These are phyloP conservation scores for Ogataea trehalophila DNA, from an alignment of 805 yeast genomes.

Conservation along the genomic window DNA sequence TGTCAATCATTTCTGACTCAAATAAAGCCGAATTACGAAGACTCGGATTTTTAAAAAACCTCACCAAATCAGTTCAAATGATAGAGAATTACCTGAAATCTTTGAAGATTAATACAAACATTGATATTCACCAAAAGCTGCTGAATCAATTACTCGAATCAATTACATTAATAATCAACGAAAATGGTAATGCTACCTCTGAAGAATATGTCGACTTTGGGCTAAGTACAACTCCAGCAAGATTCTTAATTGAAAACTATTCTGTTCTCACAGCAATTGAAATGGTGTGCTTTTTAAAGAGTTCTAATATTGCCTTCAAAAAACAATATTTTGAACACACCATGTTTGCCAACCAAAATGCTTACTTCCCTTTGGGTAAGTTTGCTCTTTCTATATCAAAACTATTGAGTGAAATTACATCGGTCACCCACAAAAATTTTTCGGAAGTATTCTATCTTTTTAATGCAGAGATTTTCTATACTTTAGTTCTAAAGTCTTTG, in stretches of 20 bases:
- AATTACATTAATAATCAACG: slow-evolving; percentile 34
- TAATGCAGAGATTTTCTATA: slow-evolving; percentile 47
- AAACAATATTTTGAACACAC: slow-evolving; percentile 61
- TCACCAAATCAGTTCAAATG: slow-evolving; percentile 27
- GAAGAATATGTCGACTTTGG: slow-evolving; percentile 45
- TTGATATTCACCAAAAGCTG: slow-evolving; percentile 37
- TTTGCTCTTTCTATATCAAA: slow-evolving; percentile 32
- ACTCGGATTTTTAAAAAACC: slow-evolving; percentile 9
- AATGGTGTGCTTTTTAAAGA: slow-evolving; percentile 48
- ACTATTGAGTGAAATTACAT: slow-evolving; percentile 15
- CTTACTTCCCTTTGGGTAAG: slow-evolving; percentile 46
- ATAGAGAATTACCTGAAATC: slow-evolving; percentile 34
- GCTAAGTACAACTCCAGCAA: slow-evolving; percentile 38
- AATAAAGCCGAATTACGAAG: slow-evolving; percentile 16
- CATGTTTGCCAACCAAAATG: slow-evolving; percentile 49
- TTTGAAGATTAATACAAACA: slow-evolving; percentile 34
- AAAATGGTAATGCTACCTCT: slow-evolving; percentile 37
- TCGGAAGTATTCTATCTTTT: slow-evolving; percentile 41
- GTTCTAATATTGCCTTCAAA: slow-evolving; percentile 55
- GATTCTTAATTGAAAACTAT: slow-evolving; percentile 40
- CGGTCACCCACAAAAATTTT: slow-evolving; percentile 32
- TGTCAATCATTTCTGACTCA: slow-evolving; percentile 37
- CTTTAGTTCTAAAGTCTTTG: slow-evolving; percentile 52
- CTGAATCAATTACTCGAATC: slow-evolving; percentile 35
- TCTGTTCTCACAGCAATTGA: slow-evolving; percentile 50